Percentiles rank a stretch among this genome's conserved stretches.
Evolutionary conservation across 2,329 filamentous ascomycete species (phyloP).

Genomic region (Trematosphaeria pertusa): DNA sequence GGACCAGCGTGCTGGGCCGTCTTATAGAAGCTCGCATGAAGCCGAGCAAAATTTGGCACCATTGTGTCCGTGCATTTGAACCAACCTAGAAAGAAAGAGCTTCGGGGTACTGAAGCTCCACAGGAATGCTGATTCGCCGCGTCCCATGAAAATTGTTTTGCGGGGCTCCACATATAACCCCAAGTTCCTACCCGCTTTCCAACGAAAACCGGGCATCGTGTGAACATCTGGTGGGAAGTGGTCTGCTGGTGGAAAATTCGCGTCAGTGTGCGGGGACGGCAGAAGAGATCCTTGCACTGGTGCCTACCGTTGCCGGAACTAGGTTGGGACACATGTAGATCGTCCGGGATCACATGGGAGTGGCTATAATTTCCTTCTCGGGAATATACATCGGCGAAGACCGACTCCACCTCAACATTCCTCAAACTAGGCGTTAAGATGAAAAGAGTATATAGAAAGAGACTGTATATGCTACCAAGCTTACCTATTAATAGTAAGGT

Average conservation of each 20-base stretch:
- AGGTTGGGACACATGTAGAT: neutral
- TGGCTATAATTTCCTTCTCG: neutral
- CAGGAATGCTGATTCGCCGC: conserved; percentile 5
- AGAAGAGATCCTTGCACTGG: conserved; percentile 1
- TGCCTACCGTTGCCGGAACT: conserved; percentile 1
- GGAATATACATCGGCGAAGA: no score
- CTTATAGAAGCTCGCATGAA: conserved; percentile 3
- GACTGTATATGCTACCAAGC: no score
- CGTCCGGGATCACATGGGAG: conserved; percentile 2
- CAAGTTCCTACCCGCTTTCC: neutral
- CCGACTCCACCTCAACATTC: no score
- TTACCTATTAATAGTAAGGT: no score
- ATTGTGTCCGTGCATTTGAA: no score
- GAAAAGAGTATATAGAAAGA: no score
- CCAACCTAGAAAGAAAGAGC: no score
- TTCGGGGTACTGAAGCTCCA: conserved; percentile 4
- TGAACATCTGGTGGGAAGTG: neutral
- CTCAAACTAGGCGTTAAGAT: no score
- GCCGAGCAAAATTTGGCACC: neutral
- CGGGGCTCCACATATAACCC: conserved; percentile 5
- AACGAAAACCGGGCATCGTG: neutral
- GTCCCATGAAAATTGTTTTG: neutral
- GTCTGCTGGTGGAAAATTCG: neutral
- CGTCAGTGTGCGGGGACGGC: no score
- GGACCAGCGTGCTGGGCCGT: neutral